Conservation (phyloP, 495 filamentous ascomycete genomes). For the Aspergillus sparsus region DNA sequence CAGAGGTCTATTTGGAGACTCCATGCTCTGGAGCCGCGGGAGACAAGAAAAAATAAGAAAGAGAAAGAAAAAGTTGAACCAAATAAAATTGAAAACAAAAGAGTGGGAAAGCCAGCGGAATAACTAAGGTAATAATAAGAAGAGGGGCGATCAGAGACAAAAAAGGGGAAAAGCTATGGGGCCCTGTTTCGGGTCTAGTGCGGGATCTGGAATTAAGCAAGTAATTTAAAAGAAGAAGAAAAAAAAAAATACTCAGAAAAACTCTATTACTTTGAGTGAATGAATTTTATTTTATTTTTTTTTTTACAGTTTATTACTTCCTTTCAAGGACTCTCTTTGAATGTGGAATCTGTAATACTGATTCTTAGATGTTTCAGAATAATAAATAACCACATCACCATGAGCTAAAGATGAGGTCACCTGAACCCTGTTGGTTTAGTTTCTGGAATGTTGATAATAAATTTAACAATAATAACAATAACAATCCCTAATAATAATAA, state of each 20-base stretch:
- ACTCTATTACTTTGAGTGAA: too few relatives aligned
- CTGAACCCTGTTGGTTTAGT: slow-evolving; percentile 2
- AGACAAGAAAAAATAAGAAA: slow-evolving; percentile 11
- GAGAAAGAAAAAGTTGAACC: slow-evolving; percentile 15
- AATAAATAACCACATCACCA: not conserved
- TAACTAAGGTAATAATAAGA: not conserved
- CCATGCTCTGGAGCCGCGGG: slow-evolving; percentile 22
- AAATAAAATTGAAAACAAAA: slow-evolving; percentile 12
- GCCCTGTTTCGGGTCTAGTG: slow-evolving; percentile 16
- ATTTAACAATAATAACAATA: not conserved
- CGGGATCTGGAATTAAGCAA: slow-evolving; percentile 16
- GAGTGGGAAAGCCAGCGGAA: not conserved
- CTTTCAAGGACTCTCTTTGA: not conserved
- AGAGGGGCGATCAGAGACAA: slow-evolving; percentile 20
- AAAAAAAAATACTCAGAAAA: not conserved
- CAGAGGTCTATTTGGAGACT: slow-evolving; percentile 29
- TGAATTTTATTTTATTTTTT: too few relatives aligned
- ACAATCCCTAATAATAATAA: not conserved
- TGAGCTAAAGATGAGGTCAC: not conserved
- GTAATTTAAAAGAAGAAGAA: slow-evolving; percentile 31
- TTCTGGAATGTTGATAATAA: not conserved
- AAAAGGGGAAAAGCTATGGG: slow-evolving; percentile 25
- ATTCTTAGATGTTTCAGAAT: not conserved
- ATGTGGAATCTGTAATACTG: not conserved
- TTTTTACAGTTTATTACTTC: too few relatives aligned